Percentiles rank a stretch among this genome's conserved stretches.
phyloP scores from a whole-genome alignment of 352 stramenopile genomes.

The Stephanocyclus meneghinianus region DNA sequence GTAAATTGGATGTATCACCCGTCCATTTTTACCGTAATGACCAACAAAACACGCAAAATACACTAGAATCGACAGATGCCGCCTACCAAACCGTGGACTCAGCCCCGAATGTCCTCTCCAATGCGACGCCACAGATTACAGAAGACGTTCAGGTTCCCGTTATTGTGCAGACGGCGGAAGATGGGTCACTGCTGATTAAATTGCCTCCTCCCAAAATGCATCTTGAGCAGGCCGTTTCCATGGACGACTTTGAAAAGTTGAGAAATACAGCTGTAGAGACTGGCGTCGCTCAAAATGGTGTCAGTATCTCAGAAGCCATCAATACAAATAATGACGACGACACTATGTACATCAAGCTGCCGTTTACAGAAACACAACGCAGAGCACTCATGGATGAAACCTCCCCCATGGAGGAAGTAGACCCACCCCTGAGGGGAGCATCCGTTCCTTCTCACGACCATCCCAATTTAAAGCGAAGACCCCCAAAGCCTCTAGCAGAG shows the following conservation, averaged over 20 bases:
- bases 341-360: conserved; percentile 47
- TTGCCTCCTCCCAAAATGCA: conserved; percentile 44
- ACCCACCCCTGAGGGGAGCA: conserved; percentile 28
- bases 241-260: background rate
- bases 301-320: background rate
- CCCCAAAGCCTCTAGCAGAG: conserved; percentile 10
- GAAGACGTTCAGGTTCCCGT: conserved; percentile 8
- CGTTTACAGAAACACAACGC: conserved; percentile 20
- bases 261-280: background rate
- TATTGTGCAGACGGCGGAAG: conserved; percentile 37
- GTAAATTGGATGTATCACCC: background rate
- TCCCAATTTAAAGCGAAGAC: conserved; percentile 7
- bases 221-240: conserved; percentile 1
- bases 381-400: background rate
- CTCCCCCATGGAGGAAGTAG: conserved; percentile 21
- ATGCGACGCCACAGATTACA: background rate
- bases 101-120: background rate
- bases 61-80: background rate
- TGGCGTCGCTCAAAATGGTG: background rate
- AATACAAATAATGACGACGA: conserved; percentile 20
- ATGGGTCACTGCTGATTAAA: conserved; percentile 50
- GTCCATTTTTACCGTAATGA: background rate
- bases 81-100: background rate
- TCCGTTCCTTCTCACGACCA: conserved; percentile 10
- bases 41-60: background rate